Base-by-base conservation (phyloP, 768 basidiomycete genomes). In the Pulveroboletus frians region DNA sequence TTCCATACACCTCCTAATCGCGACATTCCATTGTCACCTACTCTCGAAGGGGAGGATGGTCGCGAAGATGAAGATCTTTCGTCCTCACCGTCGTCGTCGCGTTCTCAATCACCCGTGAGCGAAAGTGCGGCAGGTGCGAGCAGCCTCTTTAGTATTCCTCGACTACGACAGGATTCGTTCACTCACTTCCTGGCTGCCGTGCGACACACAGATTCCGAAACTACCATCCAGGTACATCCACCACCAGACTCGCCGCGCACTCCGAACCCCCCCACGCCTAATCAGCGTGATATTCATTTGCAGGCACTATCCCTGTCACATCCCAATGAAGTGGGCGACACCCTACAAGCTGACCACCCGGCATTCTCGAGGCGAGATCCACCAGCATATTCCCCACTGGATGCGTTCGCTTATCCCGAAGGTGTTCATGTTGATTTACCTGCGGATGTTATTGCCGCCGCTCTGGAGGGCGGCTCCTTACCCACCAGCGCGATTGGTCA, bases 341-440 rank as follows among this genome's bases (percentile, higher is more conserved):
- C 66, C 50, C 58, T 72, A 57, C 61, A 69, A 56, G 52, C 67
- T 29, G 31, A 29, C 23, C 54, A 55, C 47, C 60, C 67, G 21
- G 58, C 72, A 20, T 46, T 80, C 39, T 70, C 71, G 50, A 74
- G 83, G 58, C 76, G 79, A 49, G 84, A 87, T 53, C 90, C 90
- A 18, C 91, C 91, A 21, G 88, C 86, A 15, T 92, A 92, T 69
- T 90, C 89, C 6, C 89, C 90, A n/a, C 69, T 92, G 60, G 89
- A 92, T 62, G 83, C 88, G n/a, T 87, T 75, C 57, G 77, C 81
- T 21, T 90, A 91, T 60, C 74, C 83, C 44, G 92, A 91, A 36
- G 93, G 92, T 27, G 89, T 95, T n/a, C 88, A 89, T 44, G 84
- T 94, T 41, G 91, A 96, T 68, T 73, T 96, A 30, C 93, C 93